phyloP scores from a whole-genome alignment of 2,329 filamentous ascomycete species.

The Mycosphaerella sp. region DNA sequence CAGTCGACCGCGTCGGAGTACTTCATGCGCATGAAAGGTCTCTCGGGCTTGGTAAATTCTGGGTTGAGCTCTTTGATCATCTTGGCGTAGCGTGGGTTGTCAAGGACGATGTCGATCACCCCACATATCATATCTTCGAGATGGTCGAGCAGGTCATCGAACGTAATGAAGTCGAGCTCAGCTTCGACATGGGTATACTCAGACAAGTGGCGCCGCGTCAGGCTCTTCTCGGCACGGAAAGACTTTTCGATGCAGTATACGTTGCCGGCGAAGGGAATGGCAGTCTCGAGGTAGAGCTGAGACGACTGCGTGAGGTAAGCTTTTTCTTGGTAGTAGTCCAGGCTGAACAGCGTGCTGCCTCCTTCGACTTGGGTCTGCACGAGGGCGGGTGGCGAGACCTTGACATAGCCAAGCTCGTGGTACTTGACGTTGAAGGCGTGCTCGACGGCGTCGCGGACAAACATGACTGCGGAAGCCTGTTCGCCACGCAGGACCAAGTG shows the following conservation, averaged over 20 bases:
- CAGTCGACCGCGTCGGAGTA: conserved; percentile 92
- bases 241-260: conserved; percentile 99
- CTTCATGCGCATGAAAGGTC: conserved; percentile 90
- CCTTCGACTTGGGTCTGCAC: conserved; percentile 96
- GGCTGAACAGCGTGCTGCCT: conserved; percentile 81
- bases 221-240: conserved; percentile 93
- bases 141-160: conserved; percentile 79
- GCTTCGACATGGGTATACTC: conserved; percentile 98
- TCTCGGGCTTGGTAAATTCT: conserved; percentile 70
- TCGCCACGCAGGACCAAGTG: conserved; percentile 84
- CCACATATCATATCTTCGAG: conserved; percentile 82
- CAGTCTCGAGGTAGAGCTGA: conserved; percentile 95
- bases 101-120: conserved; percentile 71
- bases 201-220: conserved; percentile 87
- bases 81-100: conserved; percentile 64
- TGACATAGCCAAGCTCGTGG: conserved; percentile 68
- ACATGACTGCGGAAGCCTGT: conserved; percentile 75
- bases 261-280: conserved; percentile 80
- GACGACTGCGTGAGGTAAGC: conserved; percentile 95
- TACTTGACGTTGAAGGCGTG: conserved; percentile 74
- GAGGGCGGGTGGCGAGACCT: conserved; percentile 82
- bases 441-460: conserved; percentile 75
- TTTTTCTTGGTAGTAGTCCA: conserved; percentile 82
- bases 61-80: conserved; percentile 87
- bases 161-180: conserved; percentile 92